phyloP scores from a whole-genome alignment of 2,329 filamentous ascomycete genomes.

The Xenoacremonium recifei region DNA sequence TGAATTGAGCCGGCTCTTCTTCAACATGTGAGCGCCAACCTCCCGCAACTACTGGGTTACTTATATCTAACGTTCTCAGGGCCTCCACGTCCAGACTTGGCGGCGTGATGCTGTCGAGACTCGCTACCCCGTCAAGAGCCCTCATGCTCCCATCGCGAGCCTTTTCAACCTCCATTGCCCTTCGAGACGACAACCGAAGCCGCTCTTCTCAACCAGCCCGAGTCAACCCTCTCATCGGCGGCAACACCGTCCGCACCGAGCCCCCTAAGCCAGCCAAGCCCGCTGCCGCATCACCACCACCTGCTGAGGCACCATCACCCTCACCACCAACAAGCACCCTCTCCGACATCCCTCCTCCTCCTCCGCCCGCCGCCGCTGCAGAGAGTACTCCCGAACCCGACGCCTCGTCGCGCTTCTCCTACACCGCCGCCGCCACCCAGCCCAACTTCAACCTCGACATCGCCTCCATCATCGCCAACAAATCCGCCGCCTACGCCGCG shows the following conservation, averaged over 20 bases:
- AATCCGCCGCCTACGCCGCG: slow-evolving; percentile 21
- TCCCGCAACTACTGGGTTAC: not conserved
- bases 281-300: slow-evolving; percentile 3
- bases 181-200: slow-evolving; percentile 18
- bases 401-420: slow-evolving; percentile 7
- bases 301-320: not conserved
- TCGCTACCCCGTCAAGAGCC: slow-evolving; percentile 19
- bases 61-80: slow-evolving; percentile 22
- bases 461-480: slow-evolving; percentile 33
- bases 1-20: slow-evolving; percentile 7
- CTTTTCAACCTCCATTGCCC: slow-evolving; percentile 32
- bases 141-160: slow-evolving; percentile 19
- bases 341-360: slow-evolving; percentile 12
- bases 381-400: slow-evolving; percentile 2
- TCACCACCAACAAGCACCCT: too few species aligned
- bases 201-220: slow-evolving; percentile 11
- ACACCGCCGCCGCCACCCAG: slow-evolving; percentile 23
- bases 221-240: slow-evolving; percentile 32
- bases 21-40: slow-evolving; percentile 19
- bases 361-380: slow-evolving; percentile 5
- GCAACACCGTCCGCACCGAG: slow-evolving; percentile 19
- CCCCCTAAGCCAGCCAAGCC: slow-evolving; percentile 12
- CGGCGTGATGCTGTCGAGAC: slow-evolving; percentile 31
- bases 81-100: slow-evolving; percentile 24
- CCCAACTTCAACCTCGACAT: slow-evolving; percentile 30